phyloP scores from a whole-genome alignment of 1,284 basidiomycete genomes.

The Anthracocystis walkeri region DNA sequence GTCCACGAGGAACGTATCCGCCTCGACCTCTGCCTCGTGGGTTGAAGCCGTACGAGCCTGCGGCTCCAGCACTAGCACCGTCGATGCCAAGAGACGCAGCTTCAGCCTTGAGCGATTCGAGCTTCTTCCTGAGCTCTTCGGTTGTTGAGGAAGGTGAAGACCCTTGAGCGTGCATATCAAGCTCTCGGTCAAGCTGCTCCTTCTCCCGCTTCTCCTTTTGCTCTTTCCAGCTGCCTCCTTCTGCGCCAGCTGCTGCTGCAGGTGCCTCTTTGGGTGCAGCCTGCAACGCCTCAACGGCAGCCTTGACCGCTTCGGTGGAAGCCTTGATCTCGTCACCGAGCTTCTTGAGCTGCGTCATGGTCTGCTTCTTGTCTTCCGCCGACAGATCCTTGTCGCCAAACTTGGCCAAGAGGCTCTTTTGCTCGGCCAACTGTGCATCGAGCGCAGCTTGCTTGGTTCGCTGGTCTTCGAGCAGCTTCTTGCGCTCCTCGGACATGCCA shows the following conservation, averaged over 20 bases:
- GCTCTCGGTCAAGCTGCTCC: conserved; percentile 78
- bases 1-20: conserved; percentile 72
- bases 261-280: conserved; percentile 60
- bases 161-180: conserved; percentile 69
- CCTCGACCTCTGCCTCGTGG: conserved; percentile 68
- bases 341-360: conserved; percentile 82
- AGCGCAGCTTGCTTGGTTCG: conserved; percentile 79
- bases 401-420: conserved; percentile 82
- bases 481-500: conserved; percentile 51
- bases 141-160: conserved; percentile 74
- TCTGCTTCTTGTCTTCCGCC: conserved; percentile 81
- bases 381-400: conserved; percentile 76
- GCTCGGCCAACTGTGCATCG: conserved; percentile 87
- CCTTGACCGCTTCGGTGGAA: conserved; percentile 69
- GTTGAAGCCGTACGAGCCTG: conserved; percentile 61
- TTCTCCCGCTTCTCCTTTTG: conserved; percentile 79
- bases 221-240: conserved; percentile 72
- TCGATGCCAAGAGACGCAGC: conserved; percentile 85
- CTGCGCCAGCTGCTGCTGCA: conserved; percentile 24
- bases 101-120: conserved; percentile 86
- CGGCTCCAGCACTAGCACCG: conserved; percentile 57
- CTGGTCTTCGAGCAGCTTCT: conserved; percentile 71
- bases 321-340: conserved; percentile 83
- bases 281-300: conserved; percentile 66
- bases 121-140: conserved; percentile 80